phyloP scores from a whole-genome alignment of 768 basidiomycete species.

The Phaeolepiota aurea region DNA sequence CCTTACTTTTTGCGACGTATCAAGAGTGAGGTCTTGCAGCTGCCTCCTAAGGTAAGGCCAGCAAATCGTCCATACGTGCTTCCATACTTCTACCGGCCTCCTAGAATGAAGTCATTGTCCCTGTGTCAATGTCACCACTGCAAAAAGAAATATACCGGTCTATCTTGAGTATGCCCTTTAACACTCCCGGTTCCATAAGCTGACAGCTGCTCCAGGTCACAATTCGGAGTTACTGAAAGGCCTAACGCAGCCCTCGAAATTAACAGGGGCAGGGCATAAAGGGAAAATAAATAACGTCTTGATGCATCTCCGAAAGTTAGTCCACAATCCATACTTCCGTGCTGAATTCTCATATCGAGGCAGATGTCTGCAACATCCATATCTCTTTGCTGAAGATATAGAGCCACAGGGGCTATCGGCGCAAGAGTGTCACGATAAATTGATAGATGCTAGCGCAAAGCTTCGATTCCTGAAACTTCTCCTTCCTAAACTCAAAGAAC shows the following conservation, averaged over 20 bases:
- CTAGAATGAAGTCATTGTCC: slow-evolving; percentile 88
- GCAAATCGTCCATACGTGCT: background rate
- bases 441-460: slow-evolving; percentile 84
- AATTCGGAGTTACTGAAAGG: slow-evolving; percentile 61
- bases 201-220: slow-evolving; percentile 38
- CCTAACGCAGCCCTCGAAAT: slow-evolving; percentile 36
- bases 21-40: slow-evolving; percentile 86
- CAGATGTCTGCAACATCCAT: slow-evolving; percentile 89
- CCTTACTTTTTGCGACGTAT: slow-evolving; percentile 92
- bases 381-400: slow-evolving; percentile 72
- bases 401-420: slow-evolving; percentile 57
- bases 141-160: slow-evolving; percentile 87
- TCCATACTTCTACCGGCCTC: background rate
- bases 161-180: slow-evolving; percentile 54
- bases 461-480: slow-evolving; percentile 68
- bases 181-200: background rate
- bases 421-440: slow-evolving; percentile 62
- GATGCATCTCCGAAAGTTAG: slow-evolving; percentile 84
- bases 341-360: slow-evolving; percentile 2
- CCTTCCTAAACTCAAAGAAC: slow-evolving; percentile 75
- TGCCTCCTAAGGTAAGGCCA: slow-evolving; percentile 81
- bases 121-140: slow-evolving; percentile 77
- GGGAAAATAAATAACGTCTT: slow-evolving; percentile 71
- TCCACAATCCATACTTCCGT: slow-evolving; percentile 4
- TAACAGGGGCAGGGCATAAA: slow-evolving; percentile 29